A percentile compares a stretch with the other conserved stretches of the same genome.
phyloP scores from a whole-genome alignment of 1,284 basidiomycete genomes.

The Apiotrichum veenhuisii region DNA sequence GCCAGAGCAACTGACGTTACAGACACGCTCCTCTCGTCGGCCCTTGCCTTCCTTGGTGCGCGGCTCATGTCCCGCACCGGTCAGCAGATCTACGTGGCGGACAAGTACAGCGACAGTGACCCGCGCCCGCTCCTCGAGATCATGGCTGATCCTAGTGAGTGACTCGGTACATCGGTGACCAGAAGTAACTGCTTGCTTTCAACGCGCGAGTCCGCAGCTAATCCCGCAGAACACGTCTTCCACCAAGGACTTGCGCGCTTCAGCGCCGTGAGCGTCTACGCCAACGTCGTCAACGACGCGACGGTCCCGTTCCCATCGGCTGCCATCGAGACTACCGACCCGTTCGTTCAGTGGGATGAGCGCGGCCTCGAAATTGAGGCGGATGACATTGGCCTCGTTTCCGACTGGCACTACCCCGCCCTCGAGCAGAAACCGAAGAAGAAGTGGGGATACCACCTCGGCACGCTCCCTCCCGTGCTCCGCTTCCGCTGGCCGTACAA shows the following conservation, averaged over 20 bases:
- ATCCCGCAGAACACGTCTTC: conserved; percentile 63
- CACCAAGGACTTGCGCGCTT: conserved; percentile 70
- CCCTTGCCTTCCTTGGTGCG: conserved; percentile 63
- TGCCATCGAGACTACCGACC: conserved; percentile 66
- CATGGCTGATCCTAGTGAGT: conserved; percentile 76
- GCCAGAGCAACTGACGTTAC: neutral
- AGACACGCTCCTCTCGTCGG: conserved; percentile 58
- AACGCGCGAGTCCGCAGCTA: no score
- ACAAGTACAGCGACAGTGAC: conserved; percentile 64
- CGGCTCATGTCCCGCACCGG: conserved; percentile 77
- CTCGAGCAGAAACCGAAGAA: conserved; percentile 14
- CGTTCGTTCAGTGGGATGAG: conserved; percentile 59
- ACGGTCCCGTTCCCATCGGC: conserved; percentile 80
- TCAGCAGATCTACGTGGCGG: conserved; percentile 70
- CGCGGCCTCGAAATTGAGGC: conserved; percentile 64
- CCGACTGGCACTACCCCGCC: conserved; percentile 6
- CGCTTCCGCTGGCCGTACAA: conserved; percentile 67
- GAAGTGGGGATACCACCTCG: conserved; percentile 32
- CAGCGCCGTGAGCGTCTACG: conserved; percentile 70
- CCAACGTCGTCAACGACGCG: conserved; percentile 72
- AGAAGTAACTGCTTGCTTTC: no score
- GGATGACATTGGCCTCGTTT: conserved; percentile 27
- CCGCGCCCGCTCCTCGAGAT: conserved; percentile 71
- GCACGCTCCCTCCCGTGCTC: conserved; percentile 60
- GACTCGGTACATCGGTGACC: no score